A percentile compares a stretch with the other conserved stretches of the same genome.
Evolutionary conservation across 768 basidiomycete species (phyloP).

Genomic region (Phylloporus arenicola): DNA sequence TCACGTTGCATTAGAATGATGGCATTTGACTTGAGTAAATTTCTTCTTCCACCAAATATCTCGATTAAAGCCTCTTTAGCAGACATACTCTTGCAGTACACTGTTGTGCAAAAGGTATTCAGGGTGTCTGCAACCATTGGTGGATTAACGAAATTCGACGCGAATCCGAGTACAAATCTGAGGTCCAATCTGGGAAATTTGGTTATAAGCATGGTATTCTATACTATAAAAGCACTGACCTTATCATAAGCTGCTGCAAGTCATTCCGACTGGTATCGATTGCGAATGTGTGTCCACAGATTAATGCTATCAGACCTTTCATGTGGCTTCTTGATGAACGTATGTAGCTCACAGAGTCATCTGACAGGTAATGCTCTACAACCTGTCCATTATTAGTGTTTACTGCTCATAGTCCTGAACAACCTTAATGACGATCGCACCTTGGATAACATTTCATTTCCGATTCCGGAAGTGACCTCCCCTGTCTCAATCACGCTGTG

Average conservation of each 20-base stretch:
- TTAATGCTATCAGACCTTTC: not conserved
- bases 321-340: not conserved
- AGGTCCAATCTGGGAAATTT: not conserved
- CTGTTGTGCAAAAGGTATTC: not conserved
- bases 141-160: not conserved
- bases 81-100: not conserved
- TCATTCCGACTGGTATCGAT: not conserved
- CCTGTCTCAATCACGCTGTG: not conserved
- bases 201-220: too few relatives aligned
- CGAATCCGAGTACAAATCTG: not conserved
- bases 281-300: not conserved
- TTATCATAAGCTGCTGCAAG: not conserved
- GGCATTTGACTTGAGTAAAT: not conserved
- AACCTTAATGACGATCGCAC: not conserved
- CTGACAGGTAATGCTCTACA: not conserved
- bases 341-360: not conserved
- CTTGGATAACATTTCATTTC: not conserved
- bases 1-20: constrained; percentile 1
- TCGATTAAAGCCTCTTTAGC: not conserved
- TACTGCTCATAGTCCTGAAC: too few relatives aligned
- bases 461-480: not conserved
- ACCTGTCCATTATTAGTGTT: not conserved
- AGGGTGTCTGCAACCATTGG: not conserved
- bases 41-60: not conserved
- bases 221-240: not conserved